A percentile compares a stretch with the other conserved stretches of the same genome.
phyloP scores from a whole-genome alignment of 1,284 basidiomycete genomes.

The Xanthoconium separans region DNA sequence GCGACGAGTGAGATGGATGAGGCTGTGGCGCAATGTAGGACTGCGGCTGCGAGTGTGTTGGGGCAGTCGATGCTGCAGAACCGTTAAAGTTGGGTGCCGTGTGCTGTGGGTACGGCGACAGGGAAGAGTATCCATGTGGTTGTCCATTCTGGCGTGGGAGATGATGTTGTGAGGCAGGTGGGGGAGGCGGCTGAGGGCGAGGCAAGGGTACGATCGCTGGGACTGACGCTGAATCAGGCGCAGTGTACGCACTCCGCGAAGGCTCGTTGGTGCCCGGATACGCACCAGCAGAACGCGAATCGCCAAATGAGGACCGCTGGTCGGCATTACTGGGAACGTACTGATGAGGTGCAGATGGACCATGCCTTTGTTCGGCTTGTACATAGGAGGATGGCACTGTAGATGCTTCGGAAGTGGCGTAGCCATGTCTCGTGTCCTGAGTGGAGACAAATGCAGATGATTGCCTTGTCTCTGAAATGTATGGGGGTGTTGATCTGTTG shows the following conservation, averaged over 20 bases:
- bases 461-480: conserved; percentile 23
- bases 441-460: conserved; percentile 20
- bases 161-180: conserved; percentile 22
- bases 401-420: conserved; percentile 20
- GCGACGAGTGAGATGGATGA: conserved; percentile 21
- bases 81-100: conserved; percentile 12
- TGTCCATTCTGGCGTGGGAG: conserved; percentile 22
- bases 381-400: conserved; percentile 18
- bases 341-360: conserved; percentile 12
- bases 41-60: conserved; percentile 24
- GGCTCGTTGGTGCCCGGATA: conserved; percentile 19
- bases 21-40: conserved; percentile 19
- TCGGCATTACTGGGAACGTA: conserved; percentile 20
- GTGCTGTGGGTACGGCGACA: conserved; percentile 23
- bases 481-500: conserved; percentile 9
- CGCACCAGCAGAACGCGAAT: conserved; percentile 23
- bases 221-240: conserved; percentile 17
- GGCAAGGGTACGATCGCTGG: conserved; percentile 20
- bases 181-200: conserved; percentile 13
- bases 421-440: conserved; percentile 25
- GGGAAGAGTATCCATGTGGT: conserved; percentile 18
- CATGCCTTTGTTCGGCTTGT: conserved; percentile 23
- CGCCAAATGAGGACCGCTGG: conserved; percentile 26
- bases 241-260: conserved; percentile 16
- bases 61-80: conserved; percentile 11